Evolutionary conservation across 2,329 filamentous ascomycete species (phyloP).

Genomic region (Fusarium humuli): DNA sequence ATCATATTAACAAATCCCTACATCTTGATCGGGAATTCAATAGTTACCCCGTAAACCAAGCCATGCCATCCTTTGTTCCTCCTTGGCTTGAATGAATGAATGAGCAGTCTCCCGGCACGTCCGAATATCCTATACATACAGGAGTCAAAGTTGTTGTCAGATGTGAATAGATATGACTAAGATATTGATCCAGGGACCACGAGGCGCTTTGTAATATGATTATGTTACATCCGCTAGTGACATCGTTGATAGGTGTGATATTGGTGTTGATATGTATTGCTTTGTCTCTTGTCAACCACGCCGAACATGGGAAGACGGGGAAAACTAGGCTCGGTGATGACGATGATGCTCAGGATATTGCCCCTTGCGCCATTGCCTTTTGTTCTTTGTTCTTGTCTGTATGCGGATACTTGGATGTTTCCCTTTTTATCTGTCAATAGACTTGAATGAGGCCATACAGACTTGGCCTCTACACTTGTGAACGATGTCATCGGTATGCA

Average conservation of each 20-base stretch:
- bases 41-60: constrained; percentile 12
- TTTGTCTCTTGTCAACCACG: constrained; percentile 2
- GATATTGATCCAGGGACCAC: not conserved
- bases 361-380: not conserved
- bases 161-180: not conserved
- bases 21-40: constrained; percentile 13
- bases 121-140: not conserved
- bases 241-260: not conserved
- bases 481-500: not conserved
- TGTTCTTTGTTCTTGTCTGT: not conserved
- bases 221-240: not conserved
- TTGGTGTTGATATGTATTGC: not conserved
- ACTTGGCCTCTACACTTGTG: not conserved
- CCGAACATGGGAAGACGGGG: not conserved
- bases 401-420: not conserved
- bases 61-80: constrained; percentile 26
- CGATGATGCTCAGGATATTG: not conserved
- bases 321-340: not conserved
- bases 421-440: not conserved
- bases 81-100: constrained; percentile 8
- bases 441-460: not conserved
- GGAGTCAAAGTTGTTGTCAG: not conserved
- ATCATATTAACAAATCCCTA: not conserved
- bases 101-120: not conserved
- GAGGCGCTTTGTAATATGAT: constrained; percentile 14